Evolutionary conservation across 331 rosid species (phyloP), one percentile per base, ranked within the genome.

Genomic region (Rosa hybrid): DNA sequence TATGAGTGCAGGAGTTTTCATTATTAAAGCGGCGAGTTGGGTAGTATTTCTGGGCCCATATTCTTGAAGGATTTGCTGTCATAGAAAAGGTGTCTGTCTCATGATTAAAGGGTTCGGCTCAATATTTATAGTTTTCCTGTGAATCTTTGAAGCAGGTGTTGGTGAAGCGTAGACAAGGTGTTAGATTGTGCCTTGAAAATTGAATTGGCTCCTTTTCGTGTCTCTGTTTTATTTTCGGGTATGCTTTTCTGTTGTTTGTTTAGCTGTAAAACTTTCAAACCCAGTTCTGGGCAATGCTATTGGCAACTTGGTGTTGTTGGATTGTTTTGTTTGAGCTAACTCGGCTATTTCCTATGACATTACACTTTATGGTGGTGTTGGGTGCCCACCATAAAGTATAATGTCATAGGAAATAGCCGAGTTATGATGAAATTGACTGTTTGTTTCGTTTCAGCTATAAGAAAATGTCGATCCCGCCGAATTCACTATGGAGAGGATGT

Each of bases 31-130:
- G 42, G 75, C 9, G 75, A 16, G 42, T 57, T 83, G 80, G 21
- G n/a, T 38, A 53, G 57, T 50, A 0, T 65, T 21, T 44, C 23
- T 68, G 73, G 80, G 72, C 65, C 72, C 83, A 62, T 79, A 75
- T 81, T 72, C 73, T 77, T 71, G 73, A 46, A 64, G 67, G 45
- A 62, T 78, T 68, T 34, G 74, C 41, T 65, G 51, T 30, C 68
- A 10, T 38, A 51, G 44, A 56, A 72, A 16, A 78, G 77, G 77
- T 48, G 60, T 21, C 20, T 79, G 80, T 49, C 39, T 56, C 49
- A 59, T 64, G 20, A 46, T 38, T 64, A 38, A 34, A 74, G 68
- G 46, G 1, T n/a, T 68, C 63, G 60, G 48, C 18, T 63, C 57
- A 54, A 78, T 45, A 42, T 45, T 20, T 60, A 10, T 67, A 8